phyloP scores from a whole-genome alignment of 2,329 filamentous ascomycete genomes.

The Curvularia eragrostidis region DNA sequence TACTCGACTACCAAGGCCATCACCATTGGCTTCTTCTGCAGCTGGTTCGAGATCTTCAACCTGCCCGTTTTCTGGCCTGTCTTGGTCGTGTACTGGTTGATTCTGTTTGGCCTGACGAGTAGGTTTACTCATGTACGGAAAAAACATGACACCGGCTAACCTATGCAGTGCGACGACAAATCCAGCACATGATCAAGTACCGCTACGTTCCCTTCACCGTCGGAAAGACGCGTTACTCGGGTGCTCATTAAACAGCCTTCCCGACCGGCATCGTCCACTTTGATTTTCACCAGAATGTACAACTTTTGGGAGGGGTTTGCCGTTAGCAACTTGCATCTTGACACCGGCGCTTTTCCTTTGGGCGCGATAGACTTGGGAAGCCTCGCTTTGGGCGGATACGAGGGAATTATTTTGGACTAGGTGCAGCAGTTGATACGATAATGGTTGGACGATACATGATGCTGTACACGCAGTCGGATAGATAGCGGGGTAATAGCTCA shows the following conservation, averaged over 20 bases:
- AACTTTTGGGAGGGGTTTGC: conserved; percentile 9
- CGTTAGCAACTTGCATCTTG: conserved; percentile 23
- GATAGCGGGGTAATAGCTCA: neutral
- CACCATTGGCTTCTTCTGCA: conserved; percentile 81
- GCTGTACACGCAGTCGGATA: conserved; percentile 29
- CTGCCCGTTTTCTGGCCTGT: conserved; percentile 99
- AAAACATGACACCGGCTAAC: conserved; percentile 1
- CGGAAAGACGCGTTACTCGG: conserved; percentile 68
- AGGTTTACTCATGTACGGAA: conserved; percentile 52
- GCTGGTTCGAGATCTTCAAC: conserved; percentile 93
- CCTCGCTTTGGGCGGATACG: conserved; percentile 17
- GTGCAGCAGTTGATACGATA: conserved; percentile 12
- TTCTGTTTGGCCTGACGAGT: conserved; percentile 95
- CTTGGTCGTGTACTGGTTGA: conserved; percentile 97
- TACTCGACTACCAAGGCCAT: conserved; percentile 91
- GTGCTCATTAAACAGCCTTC: conserved; percentile 25
- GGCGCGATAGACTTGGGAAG: conserved; percentile 30
- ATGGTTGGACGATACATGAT: conserved; percentile 26
- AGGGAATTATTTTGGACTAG: conserved; percentile 22
- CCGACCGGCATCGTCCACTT: neutral
- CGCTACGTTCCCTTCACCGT: conserved; percentile 94
- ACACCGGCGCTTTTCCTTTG: conserved; percentile 25
- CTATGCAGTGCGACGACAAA: conserved; percentile 88
- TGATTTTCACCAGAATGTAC: conserved; percentile 9
- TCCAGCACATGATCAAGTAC: conserved; percentile 99